Evolutionary conservation across 495 filamentous ascomycete species (phyloP).

Genomic region (Cetradonia linearis): DNA sequence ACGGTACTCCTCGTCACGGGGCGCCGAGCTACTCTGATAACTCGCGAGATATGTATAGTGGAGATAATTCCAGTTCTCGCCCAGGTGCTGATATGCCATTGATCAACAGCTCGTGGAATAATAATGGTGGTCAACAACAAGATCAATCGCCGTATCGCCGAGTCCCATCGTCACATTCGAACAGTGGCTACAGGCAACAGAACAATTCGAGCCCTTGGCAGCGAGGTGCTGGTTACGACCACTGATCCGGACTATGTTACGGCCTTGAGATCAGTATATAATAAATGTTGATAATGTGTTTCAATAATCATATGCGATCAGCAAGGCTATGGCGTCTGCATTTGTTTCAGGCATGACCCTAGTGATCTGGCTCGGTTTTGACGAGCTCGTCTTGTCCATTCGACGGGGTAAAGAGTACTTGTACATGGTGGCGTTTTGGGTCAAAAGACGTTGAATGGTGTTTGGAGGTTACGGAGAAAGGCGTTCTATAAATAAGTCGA

Average conservation of each 20-base stretch:
- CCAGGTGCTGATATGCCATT: constrained; percentile 25
- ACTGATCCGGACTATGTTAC: constrained; percentile 29
- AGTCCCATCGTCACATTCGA: constrained; percentile 21
- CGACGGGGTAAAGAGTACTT: background rate
- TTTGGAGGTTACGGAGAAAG: constrained; percentile 9
- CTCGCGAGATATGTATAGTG: constrained; percentile 26
- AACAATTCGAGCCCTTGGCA: constrained; percentile 58
- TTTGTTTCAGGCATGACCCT: background rate
- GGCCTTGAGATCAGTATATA: constrained; percentile 14
- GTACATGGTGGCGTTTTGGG: constrained; percentile 9
- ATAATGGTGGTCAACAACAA: background rate
- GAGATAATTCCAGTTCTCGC: constrained; percentile 27
- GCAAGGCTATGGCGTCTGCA: constrained; percentile 11
- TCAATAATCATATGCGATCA: constrained; percentile 7
- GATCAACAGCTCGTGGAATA: constrained; percentile 9
- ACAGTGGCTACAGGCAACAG: constrained; percentile 35
- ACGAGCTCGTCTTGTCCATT: background rate
- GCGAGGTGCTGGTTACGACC: constrained; percentile 55
- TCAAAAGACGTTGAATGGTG: background rate
- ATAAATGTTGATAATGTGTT: constrained; percentile 17
- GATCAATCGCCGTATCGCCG: constrained; percentile 26
- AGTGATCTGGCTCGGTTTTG: background rate
- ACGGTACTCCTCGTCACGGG: constrained; percentile 30
- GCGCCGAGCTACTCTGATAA: constrained; percentile 27
- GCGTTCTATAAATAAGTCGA: background rate